A percentile compares a stretch with the other conserved stretches of the same genome.
Evolutionary conservation across 768 basidiomycete species (phyloP).

Genomic region (Kwoniella mangroviensis): DNA sequence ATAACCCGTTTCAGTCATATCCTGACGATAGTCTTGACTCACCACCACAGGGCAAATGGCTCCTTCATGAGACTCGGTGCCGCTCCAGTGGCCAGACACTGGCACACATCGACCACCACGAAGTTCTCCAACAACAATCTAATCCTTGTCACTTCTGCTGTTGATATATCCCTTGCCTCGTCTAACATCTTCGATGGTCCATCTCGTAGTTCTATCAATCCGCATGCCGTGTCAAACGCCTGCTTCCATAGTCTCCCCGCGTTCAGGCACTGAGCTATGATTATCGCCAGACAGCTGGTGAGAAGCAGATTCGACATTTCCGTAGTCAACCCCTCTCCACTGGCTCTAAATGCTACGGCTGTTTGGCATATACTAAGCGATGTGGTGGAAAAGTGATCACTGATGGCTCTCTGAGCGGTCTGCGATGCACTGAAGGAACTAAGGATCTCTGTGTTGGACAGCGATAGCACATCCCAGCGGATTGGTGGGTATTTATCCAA

Average conservation of each 20-base stretch:
- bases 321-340: constrained; percentile 1
- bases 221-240: constrained; percentile 19
- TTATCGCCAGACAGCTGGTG: constrained; percentile 17
- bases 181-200: constrained; percentile 24
- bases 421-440: constrained; percentile 6
- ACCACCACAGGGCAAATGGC: constrained; percentile 26
- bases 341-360: constrained; percentile 12
- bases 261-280: constrained; percentile 19
- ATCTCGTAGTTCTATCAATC: constrained; percentile 12
- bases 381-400: constrained; percentile 15
- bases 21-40: not conserved
- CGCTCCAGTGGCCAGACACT: constrained; percentile 24
- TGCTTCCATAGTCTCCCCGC: constrained; percentile 20
- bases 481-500: constrained; percentile 7
- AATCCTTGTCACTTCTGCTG: constrained; percentile 5
- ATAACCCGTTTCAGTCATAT: not conserved
- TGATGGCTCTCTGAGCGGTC: not conserved
- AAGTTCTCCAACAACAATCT: constrained; percentile 23
- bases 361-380: constrained; percentile 18
- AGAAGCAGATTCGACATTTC: constrained; percentile 17
- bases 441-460: not conserved
- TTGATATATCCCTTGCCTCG: not conserved
- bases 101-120: constrained; percentile 23
- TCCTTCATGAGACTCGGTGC: constrained; percentile 26
- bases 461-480: constrained; percentile 12